Evolutionary conservation across 495 filamentous ascomycete species (phyloP), one percentile per base, ranked within the genome.

Genomic region (Aspergillus diversus): DNA sequence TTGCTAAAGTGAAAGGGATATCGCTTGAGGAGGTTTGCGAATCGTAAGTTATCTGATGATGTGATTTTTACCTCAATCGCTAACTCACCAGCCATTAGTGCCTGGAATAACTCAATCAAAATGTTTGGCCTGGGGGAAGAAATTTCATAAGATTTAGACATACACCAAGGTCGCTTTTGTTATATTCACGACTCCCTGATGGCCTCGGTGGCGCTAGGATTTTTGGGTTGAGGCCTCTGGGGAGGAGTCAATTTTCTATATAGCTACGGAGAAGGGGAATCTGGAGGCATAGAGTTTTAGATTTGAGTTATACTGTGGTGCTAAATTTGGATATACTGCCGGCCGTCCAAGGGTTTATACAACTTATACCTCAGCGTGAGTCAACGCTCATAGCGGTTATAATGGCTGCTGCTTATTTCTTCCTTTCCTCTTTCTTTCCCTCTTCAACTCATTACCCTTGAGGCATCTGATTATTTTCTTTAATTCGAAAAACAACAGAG

Each of bases 1-100:
- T 99, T 63, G 94, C 95, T 16, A 84, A 77, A 33, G 86, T 97
- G 42, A 97, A 97, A 75, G 93, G 87, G 0, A 77, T 97, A 7
- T 69, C 80, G 2, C 81, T 93, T 7, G 87, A 93, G 69, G 91
- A 93, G 71, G 88, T 97, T 39, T 90, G 87, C 67, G 92, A 96
- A 80, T 90, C 88, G 86, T 87, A 79, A 80, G 86, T 80, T 15
- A 54, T 52, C 33, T 53, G 43, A 17, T 33, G 12, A 7, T 53
- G 12, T n/a, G 35, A 33, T 51, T 32, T 48, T 56, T 39, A 13
- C 31, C 21, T 43, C 43, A 0, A 9, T 58, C 70, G 66, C 73
- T 72, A 64, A 67, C 59, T 34, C 7, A 35, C 7, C 37, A 17
- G 33, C 50, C 37, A 5, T 9, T 47, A 85, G 82, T 33, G 88